phyloP scores from a whole-genome alignment of 2,329 filamentous ascomycete species.

The Neurospora sp. region DNA sequence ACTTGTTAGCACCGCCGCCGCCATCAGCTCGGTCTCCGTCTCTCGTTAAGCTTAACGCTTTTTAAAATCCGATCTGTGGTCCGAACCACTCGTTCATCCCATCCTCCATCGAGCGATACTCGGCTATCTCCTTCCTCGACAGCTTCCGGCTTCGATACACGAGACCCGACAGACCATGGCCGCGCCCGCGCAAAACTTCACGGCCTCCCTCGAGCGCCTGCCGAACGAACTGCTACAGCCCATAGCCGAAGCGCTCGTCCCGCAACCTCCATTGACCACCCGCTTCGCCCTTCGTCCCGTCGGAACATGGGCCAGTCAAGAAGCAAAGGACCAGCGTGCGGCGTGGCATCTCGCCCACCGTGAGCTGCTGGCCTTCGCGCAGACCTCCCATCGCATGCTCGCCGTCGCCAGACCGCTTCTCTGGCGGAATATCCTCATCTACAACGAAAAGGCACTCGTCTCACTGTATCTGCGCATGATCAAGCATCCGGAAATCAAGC shows the following conservation, averaged over 20 bases:
- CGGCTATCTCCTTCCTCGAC: neutral
- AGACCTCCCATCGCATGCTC: slow-evolving; percentile 17
- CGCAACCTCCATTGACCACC: slow-evolving; percentile 14
- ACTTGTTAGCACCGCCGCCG: neutral
- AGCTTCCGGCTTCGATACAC: neutral
- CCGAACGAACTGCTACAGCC: slow-evolving; percentile 18
- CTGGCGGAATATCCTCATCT: slow-evolving; percentile 19
- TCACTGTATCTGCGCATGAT: slow-evolving; percentile 13
- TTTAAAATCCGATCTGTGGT: neutral
- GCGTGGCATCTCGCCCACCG: slow-evolving; percentile 15
- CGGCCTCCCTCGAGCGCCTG: slow-evolving; percentile 11
- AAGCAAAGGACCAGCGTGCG: slow-evolving; percentile 17
- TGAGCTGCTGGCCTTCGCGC: slow-evolving; percentile 15
- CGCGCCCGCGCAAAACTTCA: neutral
- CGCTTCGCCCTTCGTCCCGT: slow-evolving; percentile 17
- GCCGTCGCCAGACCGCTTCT: slow-evolving; percentile 17
- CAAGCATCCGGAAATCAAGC: slow-evolving; percentile 10
- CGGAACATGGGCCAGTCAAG: slow-evolving; percentile 18
- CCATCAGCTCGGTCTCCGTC: neutral
- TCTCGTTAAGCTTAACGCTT: neutral
- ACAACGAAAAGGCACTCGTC: slow-evolving; percentile 13
- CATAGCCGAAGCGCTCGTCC: slow-evolving; percentile 17
- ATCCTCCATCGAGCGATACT: neutral
- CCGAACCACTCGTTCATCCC: neutral
- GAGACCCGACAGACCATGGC: neutral